A percentile compares a stretch with the other conserved stretches of the same genome.
Conservation (phyloP, 2,329 filamentous ascomycete species). For the Trichoderma harzianum region DNA sequence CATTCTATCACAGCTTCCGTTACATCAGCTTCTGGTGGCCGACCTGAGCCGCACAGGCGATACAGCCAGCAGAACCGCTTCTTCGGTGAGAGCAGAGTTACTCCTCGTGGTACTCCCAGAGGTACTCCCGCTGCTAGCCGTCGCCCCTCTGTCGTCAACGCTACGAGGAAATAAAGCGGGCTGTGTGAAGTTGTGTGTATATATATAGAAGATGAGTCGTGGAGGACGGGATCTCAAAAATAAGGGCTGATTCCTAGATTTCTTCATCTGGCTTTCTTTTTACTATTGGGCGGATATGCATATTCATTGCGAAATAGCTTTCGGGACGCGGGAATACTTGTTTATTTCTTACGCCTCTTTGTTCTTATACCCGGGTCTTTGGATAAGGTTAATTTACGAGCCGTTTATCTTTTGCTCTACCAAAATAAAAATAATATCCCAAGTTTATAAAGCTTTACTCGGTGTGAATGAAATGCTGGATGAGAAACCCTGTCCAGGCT, state of each 20-base stretch:
- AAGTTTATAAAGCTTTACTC: not conserved
- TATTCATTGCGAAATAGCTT: not conserved
- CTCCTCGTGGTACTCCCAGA: slow-evolving; percentile 36
- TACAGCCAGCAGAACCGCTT: slow-evolving; percentile 41
- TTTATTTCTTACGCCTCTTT: not conserved
- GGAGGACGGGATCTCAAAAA: not conserved
- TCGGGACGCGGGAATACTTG: not conserved
- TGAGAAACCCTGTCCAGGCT: not conserved
- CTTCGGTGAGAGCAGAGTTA: slow-evolving; percentile 41
- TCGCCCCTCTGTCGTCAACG: slow-evolving; percentile 27
- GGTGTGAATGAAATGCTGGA: not conserved
- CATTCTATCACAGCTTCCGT: slow-evolving; percentile 24
- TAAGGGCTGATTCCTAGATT: not conserved
- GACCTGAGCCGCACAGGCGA: slow-evolving; percentile 22
- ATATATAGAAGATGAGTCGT: not conserved
- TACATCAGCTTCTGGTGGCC: slow-evolving; percentile 22
- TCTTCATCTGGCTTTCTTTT: not conserved
- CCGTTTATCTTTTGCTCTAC: not conserved
- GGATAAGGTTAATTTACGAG: not conserved
- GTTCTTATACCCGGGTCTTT: slow-evolving; percentile 3
- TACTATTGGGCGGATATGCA: not conserved
- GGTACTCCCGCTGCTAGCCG: slow-evolving; percentile 38
- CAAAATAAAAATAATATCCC: not conserved
- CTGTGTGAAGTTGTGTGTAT: not conserved
- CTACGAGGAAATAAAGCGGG: slow-evolving; percentile 13